A percentile compares a stretch with the other conserved stretches of the same genome.
These are phyloP conservation scores for Wickerhamomyces kurtzmanii DNA, from an alignment of 805 yeast species.

Conservation along the genomic window DNA sequence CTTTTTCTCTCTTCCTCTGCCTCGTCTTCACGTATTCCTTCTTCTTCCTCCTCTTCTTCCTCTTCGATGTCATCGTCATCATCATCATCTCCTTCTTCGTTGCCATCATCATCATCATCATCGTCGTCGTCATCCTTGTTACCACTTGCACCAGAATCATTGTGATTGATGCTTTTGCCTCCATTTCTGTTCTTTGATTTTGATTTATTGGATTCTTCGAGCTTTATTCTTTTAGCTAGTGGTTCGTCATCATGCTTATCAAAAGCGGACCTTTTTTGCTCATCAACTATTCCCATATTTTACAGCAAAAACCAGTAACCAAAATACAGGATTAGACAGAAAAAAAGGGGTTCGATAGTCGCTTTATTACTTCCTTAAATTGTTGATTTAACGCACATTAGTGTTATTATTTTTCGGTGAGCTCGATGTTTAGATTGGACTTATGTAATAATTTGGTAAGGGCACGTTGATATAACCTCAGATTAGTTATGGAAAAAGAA, in stretches of 20 bases:
- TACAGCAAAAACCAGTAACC: too few species aligned
- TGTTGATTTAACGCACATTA: too few species aligned
- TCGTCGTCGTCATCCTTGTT: slow-evolving; percentile 14
- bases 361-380: too few species aligned
- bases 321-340: too few species aligned
- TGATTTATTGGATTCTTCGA: slow-evolving; percentile 14
- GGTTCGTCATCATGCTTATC: slow-evolving; percentile 18
- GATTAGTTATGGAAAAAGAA: too few species aligned
- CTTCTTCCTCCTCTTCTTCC: slow-evolving; percentile 14
- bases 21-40: slow-evolving; percentile 15
- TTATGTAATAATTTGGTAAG: too few species aligned
- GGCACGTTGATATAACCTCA: too few species aligned
- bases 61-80: slow-evolving; percentile 14
- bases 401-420: too few species aligned
- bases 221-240: slow-evolving; percentile 15
- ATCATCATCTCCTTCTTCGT: slow-evolving; percentile 11
- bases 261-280: slow-evolving; percentile 6
- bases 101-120: slow-evolving; percentile 16
- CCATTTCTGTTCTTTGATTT: slow-evolving; percentile 4
- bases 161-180: too few species aligned
- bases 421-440: too few species aligned
- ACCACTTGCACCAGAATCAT: slow-evolving; percentile 6
- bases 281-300: too few species aligned
- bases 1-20: slow-evolving; percentile 25
- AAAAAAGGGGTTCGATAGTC: too few species aligned